These are phyloP conservation scores for Nadsonia commutata DNA, from an alignment of 1,139 yeast genomes.

Conservation along the genomic window DNA sequence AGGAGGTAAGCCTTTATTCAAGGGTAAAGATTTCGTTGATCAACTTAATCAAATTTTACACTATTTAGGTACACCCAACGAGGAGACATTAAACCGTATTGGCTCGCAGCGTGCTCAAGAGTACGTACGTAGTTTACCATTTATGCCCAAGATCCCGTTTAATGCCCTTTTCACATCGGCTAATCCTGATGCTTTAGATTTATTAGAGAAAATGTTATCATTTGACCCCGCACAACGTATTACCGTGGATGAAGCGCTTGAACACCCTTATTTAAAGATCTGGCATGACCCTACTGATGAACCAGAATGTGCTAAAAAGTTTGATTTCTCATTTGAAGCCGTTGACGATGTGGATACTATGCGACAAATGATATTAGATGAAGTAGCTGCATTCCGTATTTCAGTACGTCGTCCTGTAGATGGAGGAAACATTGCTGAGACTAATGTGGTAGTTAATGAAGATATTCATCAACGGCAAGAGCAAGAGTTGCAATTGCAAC, in stretches of 20 bases:
- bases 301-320: conserved; percentile 68
- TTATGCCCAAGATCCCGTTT: conserved; percentile 72
- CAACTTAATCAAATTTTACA: conserved; percentile 80
- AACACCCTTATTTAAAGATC: conserved; percentile 75
- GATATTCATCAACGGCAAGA: conserved; percentile 12
- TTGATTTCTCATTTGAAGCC: conserved; percentile 82
- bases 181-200: conserved; percentile 73
- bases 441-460: conserved; percentile 8
- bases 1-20: conserved; percentile 84
- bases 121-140: conserved; percentile 76
- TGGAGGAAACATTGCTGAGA: too few species aligned
- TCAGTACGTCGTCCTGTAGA: conserved; percentile 61
- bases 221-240: conserved; percentile 80
- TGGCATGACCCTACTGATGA: conserved; percentile 98
- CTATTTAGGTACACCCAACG: conserved; percentile 82
- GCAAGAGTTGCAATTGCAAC: conserved; percentile 13
- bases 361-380: conserved; percentile 66
- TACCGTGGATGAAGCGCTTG: conserved; percentile 75
- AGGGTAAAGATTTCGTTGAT: conserved; percentile 92
- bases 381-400: conserved; percentile 64
- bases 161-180: conserved; percentile 63
- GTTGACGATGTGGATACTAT: conserved; percentile 68
- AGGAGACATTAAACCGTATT: conserved; percentile 64
- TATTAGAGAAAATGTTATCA: conserved; percentile 68
- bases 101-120: conserved; percentile 87